These are phyloP conservation scores for Boletales sp. DNA, from an alignment of 768 basidiomycete genomes.

Conservation along the genomic window DNA sequence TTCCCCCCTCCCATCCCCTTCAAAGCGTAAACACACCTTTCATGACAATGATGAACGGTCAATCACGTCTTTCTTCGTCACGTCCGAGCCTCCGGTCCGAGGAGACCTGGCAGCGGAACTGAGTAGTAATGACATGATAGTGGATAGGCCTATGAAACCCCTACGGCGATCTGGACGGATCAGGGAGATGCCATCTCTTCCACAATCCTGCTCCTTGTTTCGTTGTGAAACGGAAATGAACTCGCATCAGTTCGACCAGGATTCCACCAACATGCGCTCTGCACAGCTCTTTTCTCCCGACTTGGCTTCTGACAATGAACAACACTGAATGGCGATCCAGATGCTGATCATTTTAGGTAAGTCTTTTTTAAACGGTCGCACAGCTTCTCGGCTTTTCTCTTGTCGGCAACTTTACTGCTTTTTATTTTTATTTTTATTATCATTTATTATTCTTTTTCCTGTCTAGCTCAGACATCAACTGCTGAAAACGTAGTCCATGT, in stretches of 20 bases:
- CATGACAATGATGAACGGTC: slow-evolving; percentile 17
- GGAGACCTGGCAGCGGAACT: slow-evolving; percentile 19
- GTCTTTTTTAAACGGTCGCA: slow-evolving; percentile 10
- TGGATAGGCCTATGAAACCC: slow-evolving; percentile 36
- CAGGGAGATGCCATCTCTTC: slow-evolving; percentile 25
- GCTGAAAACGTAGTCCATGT: slow-evolving; percentile 22
- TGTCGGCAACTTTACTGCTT: slow-evolving; percentile 12
- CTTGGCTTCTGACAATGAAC: slow-evolving; percentile 24
- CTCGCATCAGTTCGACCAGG: slow-evolving; percentile 22
- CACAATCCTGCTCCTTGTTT: slow-evolving; percentile 21
- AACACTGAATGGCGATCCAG: slow-evolving; percentile 16
- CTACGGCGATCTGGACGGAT: slow-evolving; percentile 31
- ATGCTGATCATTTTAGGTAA: slow-evolving; percentile 26
- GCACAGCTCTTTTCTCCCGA: slow-evolving; percentile 16
- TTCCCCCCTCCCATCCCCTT: slow-evolving; percentile 30
- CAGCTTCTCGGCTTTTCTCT: slow-evolving; percentile 20
- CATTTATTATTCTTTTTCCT: slow-evolving; percentile 3
- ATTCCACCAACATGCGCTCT: slow-evolving; percentile 15
- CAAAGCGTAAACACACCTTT: slow-evolving; percentile 33
- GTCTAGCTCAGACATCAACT: slow-evolving; percentile 18
- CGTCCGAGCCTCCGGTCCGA: slow-evolving; percentile 23
- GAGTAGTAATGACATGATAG: slow-evolving; percentile 25
- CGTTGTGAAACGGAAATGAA: slow-evolving; percentile 33
- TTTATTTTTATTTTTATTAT: no score
- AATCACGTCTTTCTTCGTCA: slow-evolving; percentile 14